Conservation (phyloP, 2,329 filamentous ascomycete genomes). For the Talaromyces sp. region DNA sequence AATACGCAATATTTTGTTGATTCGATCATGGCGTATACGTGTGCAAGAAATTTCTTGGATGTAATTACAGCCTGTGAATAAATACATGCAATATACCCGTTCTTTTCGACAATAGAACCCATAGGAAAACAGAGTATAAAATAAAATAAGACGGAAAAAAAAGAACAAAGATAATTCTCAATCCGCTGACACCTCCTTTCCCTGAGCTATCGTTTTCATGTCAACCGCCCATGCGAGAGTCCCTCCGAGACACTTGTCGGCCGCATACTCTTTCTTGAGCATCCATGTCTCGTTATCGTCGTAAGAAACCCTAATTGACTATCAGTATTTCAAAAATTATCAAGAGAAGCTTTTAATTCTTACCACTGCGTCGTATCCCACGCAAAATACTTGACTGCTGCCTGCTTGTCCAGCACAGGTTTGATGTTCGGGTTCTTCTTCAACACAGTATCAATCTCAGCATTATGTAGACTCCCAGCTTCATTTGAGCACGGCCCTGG, state of each 20-base stretch:
- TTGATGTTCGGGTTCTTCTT: constrained; percentile 12
- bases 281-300: constrained; percentile 33
- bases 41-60: not conserved
- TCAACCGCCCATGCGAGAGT: constrained; percentile 18
- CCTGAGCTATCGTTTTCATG: constrained; percentile 5
- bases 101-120: not conserved
- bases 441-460: constrained; percentile 21
- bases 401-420: constrained; percentile 15
- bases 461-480: constrained; percentile 17
- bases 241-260: constrained; percentile 26
- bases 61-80: not conserved
- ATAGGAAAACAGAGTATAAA: not conserved
- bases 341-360: not conserved
- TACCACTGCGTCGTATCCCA: constrained; percentile 13
- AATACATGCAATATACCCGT: not conserved
- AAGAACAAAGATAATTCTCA: not conserved
- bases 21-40: not conserved
- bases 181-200: not conserved
- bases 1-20: not conserved
- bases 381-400: constrained; percentile 13
- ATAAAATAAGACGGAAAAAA: not conserved
- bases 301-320: constrained; percentile 18
- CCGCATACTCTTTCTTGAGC: constrained; percentile 31
- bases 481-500: constrained; percentile 17
- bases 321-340: not conserved